Evolutionary conservation across 257 asterid genomes (phyloP).

Genomic region (Anisodus acutangulus): DNA sequence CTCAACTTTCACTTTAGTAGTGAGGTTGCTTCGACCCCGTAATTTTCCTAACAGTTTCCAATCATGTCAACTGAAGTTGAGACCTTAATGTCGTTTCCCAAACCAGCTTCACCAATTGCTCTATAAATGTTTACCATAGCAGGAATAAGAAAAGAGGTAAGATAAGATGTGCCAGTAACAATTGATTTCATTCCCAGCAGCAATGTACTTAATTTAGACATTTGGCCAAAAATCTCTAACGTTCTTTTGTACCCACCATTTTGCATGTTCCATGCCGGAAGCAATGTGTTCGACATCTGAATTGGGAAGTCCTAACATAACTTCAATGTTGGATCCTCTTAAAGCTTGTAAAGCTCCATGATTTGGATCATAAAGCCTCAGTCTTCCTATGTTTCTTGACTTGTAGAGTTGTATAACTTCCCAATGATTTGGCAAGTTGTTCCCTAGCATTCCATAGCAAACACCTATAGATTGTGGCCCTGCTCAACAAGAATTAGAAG

Average conservation of each 20-base stretch:
- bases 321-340: conserved; percentile 24
- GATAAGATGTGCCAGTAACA: not conserved
- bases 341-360: conserved; percentile 17
- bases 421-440: not conserved
- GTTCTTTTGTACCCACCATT: not conserved
- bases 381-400: not conserved
- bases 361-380: conserved; percentile 20
- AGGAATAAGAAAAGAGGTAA: not conserved
- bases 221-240: not conserved
- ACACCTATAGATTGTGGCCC: conserved; percentile 13
- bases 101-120: no score
- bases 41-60: no score
- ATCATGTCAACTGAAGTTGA: no score
- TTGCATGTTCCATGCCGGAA: not conserved
- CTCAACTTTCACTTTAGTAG: no score
- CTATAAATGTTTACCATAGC: not conserved
- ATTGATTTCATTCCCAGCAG: not conserved
- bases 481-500: not conserved
- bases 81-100: no score
- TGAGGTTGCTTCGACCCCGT: no score
- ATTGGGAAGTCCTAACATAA: conserved; percentile 17
- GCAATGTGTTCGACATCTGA: not conserved
- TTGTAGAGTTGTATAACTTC: conserved; percentile 23
- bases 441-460: conserved; percentile 7
- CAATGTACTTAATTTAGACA: not conserved